These are phyloP conservation scores for Pyrenopolyporus hunteri DNA, from an alignment of 495 filamentous ascomycete species.

Conservation along the genomic window DNA sequence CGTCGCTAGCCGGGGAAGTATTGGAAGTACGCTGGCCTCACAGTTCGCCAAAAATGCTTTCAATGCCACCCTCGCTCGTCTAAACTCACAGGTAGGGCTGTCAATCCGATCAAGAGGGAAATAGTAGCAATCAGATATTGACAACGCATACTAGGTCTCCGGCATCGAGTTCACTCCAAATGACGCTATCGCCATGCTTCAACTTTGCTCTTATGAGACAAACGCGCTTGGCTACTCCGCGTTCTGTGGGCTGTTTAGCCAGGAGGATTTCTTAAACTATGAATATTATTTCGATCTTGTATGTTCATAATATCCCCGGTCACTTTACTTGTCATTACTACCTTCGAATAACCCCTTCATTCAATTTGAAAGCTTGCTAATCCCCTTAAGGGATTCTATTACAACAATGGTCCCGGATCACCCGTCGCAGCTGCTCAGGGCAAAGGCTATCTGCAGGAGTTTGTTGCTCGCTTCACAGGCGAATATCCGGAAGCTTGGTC, in stretches of 20 bases:
- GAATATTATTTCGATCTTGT: slow-evolving; percentile 42
- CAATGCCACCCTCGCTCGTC: slow-evolving; percentile 35
- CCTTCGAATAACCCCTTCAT: neutral
- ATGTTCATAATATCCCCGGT: too few species aligned
- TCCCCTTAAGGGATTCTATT: slow-evolving; percentile 40
- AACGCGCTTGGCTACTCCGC: slow-evolving; percentile 39
- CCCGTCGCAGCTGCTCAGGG: slow-evolving; percentile 46
- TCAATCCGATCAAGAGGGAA: neutral
- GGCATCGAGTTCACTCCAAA: slow-evolving; percentile 37
- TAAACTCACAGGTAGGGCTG: slow-evolving; percentile 37
- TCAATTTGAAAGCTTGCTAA: slow-evolving; percentile 9
- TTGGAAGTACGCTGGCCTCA: slow-evolving; percentile 40
- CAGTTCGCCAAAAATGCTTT: slow-evolving; percentile 34
- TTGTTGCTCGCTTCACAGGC: slow-evolving; percentile 62
- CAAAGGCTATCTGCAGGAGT: slow-evolving; percentile 63
- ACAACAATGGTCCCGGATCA: slow-evolving; percentile 45
- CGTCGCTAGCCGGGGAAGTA: slow-evolving; percentile 34
- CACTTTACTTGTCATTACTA: slow-evolving; percentile 3
- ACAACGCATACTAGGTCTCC: slow-evolving; percentile 27
- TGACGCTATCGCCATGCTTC: slow-evolving; percentile 37
- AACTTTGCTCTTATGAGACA: slow-evolving; percentile 43
- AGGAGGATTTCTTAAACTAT: slow-evolving; percentile 45
- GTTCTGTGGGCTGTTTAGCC: slow-evolving; percentile 44
- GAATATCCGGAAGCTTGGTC: slow-evolving; percentile 55
- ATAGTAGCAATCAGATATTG: neutral